Conservation (phyloP, 2,329 filamentous ascomycete genomes). For the Calonectria pseudoturangicola region DNA sequence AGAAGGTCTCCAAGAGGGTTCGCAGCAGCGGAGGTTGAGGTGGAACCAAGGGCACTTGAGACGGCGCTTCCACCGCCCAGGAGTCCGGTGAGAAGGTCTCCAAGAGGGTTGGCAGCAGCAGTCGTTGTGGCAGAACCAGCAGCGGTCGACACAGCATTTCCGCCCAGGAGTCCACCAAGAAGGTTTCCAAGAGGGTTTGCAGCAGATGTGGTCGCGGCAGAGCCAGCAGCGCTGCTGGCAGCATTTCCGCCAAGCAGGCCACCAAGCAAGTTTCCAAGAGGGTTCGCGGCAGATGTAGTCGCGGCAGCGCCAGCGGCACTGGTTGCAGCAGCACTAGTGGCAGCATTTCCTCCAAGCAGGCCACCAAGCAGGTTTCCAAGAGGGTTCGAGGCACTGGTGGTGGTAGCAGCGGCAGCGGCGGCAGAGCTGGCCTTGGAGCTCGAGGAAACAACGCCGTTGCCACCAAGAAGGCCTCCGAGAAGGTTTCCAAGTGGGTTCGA, state of each 20-base stretch:
- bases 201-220: neutral
- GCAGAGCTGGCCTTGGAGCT: neutral
- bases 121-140: neutral
- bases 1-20: constrained; percentile 5
- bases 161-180: neutral
- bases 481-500: neutral
- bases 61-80: neutral
- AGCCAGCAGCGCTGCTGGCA: neutral
- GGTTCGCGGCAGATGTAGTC: neutral
- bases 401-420: neutral
- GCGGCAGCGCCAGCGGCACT: neutral
- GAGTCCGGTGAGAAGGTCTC: neutral
- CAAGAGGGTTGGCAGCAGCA: neutral
- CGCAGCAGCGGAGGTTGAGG: neutral
- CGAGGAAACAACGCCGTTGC: neutral
- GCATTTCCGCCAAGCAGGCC: neutral
- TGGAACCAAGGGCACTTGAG: neutral
- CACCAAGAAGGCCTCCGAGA: neutral
- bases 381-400: neutral
- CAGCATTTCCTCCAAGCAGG: neutral
- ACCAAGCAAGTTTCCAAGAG: neutral
- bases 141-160: neutral
- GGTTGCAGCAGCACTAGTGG: neutral
- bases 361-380: neutral
- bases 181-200: neutral